Base-by-base conservation (phyloP, 2,329 filamentous ascomycete genomes). In the Sphaerulina musiva region DNA sequence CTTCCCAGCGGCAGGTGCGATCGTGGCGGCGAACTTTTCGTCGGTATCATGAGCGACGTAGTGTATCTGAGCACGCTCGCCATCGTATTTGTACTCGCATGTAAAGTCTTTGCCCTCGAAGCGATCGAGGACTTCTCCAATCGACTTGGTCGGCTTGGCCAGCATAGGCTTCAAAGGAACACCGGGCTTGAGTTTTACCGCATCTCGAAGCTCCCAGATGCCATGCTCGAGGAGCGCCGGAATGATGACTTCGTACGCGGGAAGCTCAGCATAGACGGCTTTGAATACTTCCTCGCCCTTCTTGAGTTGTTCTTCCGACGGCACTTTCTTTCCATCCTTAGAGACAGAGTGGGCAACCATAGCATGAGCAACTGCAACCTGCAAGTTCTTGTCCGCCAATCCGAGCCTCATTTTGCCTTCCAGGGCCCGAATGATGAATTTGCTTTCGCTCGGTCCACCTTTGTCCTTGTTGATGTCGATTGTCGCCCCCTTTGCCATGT, bases 21-120 rank as follows among this genome's bases (percentile, higher is more conserved):
- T 66, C 3, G 74, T 77, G 4, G 85, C 80, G 59, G 85, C 81
- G 62, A 89, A 85, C 51, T 89, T 79, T 55, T 86, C 76, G 1
- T 82, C 76, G 8, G 87, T 81, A 58, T 92, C 87, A 58, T 89
- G 88, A 4, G 91, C 85, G 32, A 97, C 89, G 63, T 95, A 98
- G 69, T 98, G 93, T 48, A 98, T 97, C 69, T 98, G 93, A n/a
- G 93, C 93, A 68, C 93, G 81, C 72, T 98, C 93, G 46, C 93
- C 93, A 65, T 98, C 93, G 67, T 98, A 98, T 72, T 98, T 98
- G 78, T 95, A 98, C 70, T 98, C 93, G 73, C 93, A 98, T 1
- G 93, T 97, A 66, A 98, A 98, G 26, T 86, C 87, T 68, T 95
- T 93, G 59, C 87, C 84, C 69, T 97, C 93, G 62, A 98, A 98